These are phyloP conservation scores for Thraustotheca clavata DNA, from an alignment of 352 stramenopile species.

Conservation along the genomic window DNA sequence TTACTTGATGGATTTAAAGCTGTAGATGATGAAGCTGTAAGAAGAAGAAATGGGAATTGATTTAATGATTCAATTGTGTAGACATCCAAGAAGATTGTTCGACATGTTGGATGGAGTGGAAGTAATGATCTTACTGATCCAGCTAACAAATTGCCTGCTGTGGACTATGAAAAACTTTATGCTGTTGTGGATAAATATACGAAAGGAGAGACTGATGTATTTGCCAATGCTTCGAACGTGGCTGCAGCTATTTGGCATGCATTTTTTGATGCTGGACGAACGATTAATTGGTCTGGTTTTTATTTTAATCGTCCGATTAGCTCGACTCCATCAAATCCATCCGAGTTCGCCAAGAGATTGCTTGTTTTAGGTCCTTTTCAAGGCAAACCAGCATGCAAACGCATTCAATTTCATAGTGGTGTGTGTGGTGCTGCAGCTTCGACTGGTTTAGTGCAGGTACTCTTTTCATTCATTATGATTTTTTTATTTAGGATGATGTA, in stretches of 20 bases:
- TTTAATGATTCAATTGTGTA: neutral
- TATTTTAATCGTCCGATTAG: constrained; percentile 63
- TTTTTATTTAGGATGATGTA: constrained; percentile 39
- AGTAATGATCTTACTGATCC: constrained; percentile 42
- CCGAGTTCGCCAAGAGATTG: constrained; percentile 43
- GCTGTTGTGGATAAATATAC: constrained; percentile 55
- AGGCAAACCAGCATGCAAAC: constrained; percentile 72
- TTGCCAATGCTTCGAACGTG: constrained; percentile 74
- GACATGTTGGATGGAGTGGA: constrained; percentile 23
- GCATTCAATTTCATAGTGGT: constrained; percentile 64
- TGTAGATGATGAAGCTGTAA: constrained; percentile 32
- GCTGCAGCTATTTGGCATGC: constrained; percentile 76
- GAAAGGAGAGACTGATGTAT: constrained; percentile 56
- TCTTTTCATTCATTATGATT: neutral
- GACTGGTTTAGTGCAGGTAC: constrained; percentile 25
- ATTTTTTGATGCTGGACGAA: constrained; percentile 44
- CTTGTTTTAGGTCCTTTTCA: constrained; percentile 73
- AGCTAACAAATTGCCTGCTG: constrained; percentile 43
- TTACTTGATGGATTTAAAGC: constrained; percentile 41
- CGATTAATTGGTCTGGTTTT: constrained; percentile 77
- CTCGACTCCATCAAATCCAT: constrained; percentile 29
- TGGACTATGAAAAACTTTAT: constrained; percentile 60
- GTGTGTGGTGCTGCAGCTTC: constrained; percentile 59
- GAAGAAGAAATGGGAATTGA: neutral
- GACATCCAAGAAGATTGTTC: neutral